These are phyloP conservation scores for Boletellus ananas DNA, from an alignment of 768 basidiomycete genomes.

Conservation along the genomic window DNA sequence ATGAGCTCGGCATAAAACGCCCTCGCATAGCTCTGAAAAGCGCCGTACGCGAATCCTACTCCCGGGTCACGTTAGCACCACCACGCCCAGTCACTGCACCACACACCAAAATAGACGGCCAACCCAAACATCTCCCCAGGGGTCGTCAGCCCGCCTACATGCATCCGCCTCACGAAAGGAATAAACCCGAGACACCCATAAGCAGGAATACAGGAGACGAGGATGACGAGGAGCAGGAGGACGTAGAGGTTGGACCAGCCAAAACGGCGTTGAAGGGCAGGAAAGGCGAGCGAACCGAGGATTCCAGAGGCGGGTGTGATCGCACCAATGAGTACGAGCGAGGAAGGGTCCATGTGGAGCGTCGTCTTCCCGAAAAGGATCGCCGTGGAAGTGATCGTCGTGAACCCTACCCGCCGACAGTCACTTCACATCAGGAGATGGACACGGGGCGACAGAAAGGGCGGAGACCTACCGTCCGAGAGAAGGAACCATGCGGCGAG, in stretches of 20 bases:
- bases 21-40: slow-evolving; percentile 87
- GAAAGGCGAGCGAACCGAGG: slow-evolving; percentile 79
- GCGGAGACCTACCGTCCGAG: slow-evolving; percentile 65
- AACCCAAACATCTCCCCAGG: slow-evolving; percentile 82
- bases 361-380: slow-evolving; percentile 90
- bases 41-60: slow-evolving; percentile 71
- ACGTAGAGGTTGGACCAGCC: slow-evolving; percentile 66
- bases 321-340: slow-evolving; percentile 76
- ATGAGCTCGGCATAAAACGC: slow-evolving; percentile 86
- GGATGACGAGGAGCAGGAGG: slow-evolving; percentile 60
- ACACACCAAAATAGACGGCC: slow-evolving; percentile 74
- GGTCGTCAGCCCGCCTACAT: slow-evolving; percentile 72
- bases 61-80: background rate
- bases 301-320: slow-evolving; percentile 79
- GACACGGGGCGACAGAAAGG: too few relatives aligned
- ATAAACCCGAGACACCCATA: slow-evolving; percentile 86
- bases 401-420: slow-evolving; percentile 42
- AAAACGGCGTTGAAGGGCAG: slow-evolving; percentile 60
- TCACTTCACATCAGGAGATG: background rate
- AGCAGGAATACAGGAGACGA: slow-evolving; percentile 64
- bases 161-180: slow-evolving; percentile 41
- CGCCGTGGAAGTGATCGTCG: slow-evolving; percentile 89
- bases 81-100: background rate
- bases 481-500: slow-evolving; percentile 93
- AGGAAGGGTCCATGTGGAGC: slow-evolving; percentile 72